Base-by-base conservation (phyloP, 1,139 yeast species). In the Yamadazyma triangularis region DNA sequence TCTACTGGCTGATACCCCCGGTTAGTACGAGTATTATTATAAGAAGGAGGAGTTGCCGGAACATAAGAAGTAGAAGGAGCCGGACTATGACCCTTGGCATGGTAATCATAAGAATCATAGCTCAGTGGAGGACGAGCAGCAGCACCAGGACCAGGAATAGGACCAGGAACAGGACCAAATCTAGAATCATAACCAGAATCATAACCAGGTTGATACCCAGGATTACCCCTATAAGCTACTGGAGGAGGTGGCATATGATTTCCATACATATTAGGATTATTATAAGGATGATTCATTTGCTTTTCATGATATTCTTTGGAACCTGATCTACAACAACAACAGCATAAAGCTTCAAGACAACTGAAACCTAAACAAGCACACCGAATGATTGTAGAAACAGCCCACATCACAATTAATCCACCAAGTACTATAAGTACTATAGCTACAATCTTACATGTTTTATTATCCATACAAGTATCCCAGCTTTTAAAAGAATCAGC, bases 401-500 rank as follows among this genome's bases (percentile, higher is more conserved):
- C 39, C 78, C 79, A 73, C 5, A 72, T 41, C 2, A 50, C 47
- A 9, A 73, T 33, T 27, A 73, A 51, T 7, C 52, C 63, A 0
- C 78, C 91, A 9, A 85, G 47, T 0, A 68, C 76, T 2, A 84
- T 80, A 4, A 83, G 79, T n/a, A 83, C 82, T 29, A 85, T 84
- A 8, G 85, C 89, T 13, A 81, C 73, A 39, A 83, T 73, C 51
- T 84, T 84, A 57, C 95, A 85, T 24, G 79, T 67, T 24, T 60
- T 75, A 53, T 83, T 80, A 47, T 71, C 79, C 93, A 83, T 83
- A 58, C 95, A 85, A 3, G 84, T 73, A 49, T 80, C 76, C 93
- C 94, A 85, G 27, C 58, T 48, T 45, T 64, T 73, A 61, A 82
- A 81, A 2, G 86, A 64, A 13, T 70, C 49, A 7, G 78, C 80